Percentiles rank a stretch among this genome's conserved stretches.
These are phyloP conservation scores for Pichia cephalocereana DNA, from an alignment of 805 yeast genomes.

Conservation along the genomic window DNA sequence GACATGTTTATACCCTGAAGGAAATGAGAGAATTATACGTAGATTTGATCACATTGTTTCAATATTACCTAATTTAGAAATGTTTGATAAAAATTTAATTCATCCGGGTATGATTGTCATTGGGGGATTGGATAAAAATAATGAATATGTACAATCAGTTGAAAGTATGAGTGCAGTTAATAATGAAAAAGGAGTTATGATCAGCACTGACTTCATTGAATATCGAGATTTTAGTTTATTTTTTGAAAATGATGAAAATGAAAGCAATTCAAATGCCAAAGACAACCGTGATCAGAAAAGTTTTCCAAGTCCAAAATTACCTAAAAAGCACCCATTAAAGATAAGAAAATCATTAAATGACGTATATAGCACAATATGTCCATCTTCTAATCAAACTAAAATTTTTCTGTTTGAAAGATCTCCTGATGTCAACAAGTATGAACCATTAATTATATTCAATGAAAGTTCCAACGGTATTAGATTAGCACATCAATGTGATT, in stretches of 20 bases:
- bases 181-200: not conserved
- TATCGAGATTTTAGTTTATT: not conserved
- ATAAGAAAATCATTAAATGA: slow-evolving; percentile 2
- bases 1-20: slow-evolving; percentile 37
- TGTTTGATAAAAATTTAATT: slow-evolving; percentile 26
- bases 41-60: slow-evolving; percentile 49
- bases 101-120: slow-evolving; percentile 43
- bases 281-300: not conserved
- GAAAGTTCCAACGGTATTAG: slow-evolving; percentile 8
- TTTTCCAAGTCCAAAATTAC: not conserved
- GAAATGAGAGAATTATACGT: slow-evolving; percentile 16
- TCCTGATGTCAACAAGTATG: slow-evolving; percentile 7
- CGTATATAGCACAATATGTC: not conserved
- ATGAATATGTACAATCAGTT: slow-evolving; percentile 26
- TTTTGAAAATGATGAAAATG: not conserved
- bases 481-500: not conserved
- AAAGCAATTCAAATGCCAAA: not conserved
- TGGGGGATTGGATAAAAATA: slow-evolving; percentile 41
- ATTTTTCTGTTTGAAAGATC: slow-evolving; percentile 1
- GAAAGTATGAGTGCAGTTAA: slow-evolving; percentile 36
- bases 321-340: not conserved
- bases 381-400: not conserved
- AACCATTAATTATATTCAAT: slow-evolving; percentile 19
- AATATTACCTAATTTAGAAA: slow-evolving; percentile 29
- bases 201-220: not conserved